Evolutionary conservation across 2,329 filamentous ascomycete species (phyloP).

Genomic region (Epichloe aotearoae): DNA sequence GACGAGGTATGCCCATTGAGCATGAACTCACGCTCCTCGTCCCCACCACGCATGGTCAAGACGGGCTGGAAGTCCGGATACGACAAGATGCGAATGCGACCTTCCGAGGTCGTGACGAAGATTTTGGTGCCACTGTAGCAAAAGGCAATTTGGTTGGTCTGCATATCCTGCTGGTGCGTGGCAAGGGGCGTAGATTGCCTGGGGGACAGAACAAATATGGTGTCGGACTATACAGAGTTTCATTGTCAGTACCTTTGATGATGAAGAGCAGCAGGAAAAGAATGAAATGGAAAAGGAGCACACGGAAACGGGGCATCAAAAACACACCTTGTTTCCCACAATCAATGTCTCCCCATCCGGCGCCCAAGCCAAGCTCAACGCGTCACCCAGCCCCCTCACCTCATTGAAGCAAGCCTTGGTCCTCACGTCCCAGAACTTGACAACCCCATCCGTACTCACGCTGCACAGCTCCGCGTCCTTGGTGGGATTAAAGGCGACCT

Average conservation of each 20-base stretch:
- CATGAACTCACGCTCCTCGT: slow-evolving; percentile 38
- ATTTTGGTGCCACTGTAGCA: slow-evolving; percentile 60
- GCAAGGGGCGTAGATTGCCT: slow-evolving; percentile 40
- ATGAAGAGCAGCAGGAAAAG: neutral
- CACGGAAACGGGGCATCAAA: neutral
- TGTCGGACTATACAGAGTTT: slow-evolving; percentile 37
- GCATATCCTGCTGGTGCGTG: slow-evolving; percentile 45
- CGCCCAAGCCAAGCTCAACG: slow-evolving; percentile 61
- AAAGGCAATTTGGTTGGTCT: slow-evolving; percentile 63
- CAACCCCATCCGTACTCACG: slow-evolving; percentile 58
- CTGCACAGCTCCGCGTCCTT: slow-evolving; percentile 68
- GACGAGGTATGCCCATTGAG: slow-evolving; percentile 62
- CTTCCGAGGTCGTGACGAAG: slow-evolving; percentile 58
- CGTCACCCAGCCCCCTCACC: slow-evolving; percentile 50
- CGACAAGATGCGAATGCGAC: slow-evolving; percentile 55
- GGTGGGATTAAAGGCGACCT: slow-evolving; percentile 64
- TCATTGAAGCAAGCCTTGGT: slow-evolving; percentile 59
- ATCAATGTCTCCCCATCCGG: slow-evolving; percentile 58
- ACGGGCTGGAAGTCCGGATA: slow-evolving; percentile 51
- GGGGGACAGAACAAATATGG: slow-evolving; percentile 49
- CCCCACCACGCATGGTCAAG: slow-evolving; percentile 33
- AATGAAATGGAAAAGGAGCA: neutral
- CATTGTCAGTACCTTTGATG: neutral
- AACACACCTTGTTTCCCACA: slow-evolving; percentile 56
- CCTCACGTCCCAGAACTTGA: slow-evolving; percentile 70